A percentile compares a stretch with the other conserved stretches of the same genome.
Conservation (phyloP, 345 rosid species). For the Xanthoceras sorbifolium region DNA sequence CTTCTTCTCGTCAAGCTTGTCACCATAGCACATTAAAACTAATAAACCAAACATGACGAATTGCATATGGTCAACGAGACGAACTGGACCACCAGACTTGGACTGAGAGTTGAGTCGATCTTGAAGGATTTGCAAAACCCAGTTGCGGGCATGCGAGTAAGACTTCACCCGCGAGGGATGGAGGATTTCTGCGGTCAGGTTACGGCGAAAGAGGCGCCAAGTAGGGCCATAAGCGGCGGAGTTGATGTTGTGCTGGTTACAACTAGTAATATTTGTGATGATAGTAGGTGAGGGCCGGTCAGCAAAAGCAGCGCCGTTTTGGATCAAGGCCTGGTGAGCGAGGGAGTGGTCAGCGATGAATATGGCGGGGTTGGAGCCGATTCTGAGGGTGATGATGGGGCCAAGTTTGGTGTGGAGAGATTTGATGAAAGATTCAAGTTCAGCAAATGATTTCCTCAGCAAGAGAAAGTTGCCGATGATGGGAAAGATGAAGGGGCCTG, state of each 20-base stretch:
- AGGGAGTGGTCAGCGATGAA: conserved; percentile 43
- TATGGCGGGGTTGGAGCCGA: conserved; percentile 37
- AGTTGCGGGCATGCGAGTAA: conserved; percentile 37
- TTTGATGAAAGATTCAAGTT: conserved; percentile 20
- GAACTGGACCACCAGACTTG: conserved; percentile 15
- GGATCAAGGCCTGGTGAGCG: conserved; percentile 49
- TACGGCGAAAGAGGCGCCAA: conserved; percentile 50
- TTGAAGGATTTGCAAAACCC: conserved; percentile 42
- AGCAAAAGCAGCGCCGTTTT: conserved; percentile 41
- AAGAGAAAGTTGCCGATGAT: conserved; percentile 19
- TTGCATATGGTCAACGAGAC: conserved; percentile 27
- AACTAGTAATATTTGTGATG: conserved; percentile 13
- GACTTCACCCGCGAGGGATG: conserved; percentile 31
- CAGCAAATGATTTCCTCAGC: neutral
- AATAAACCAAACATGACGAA: conserved; percentile 39
- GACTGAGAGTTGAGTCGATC: neutral
- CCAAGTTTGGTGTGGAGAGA: conserved; percentile 35
- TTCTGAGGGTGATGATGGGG: conserved; percentile 41
- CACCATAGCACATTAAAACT: conserved; percentile 44
- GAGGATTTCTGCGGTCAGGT: conserved; percentile 49
- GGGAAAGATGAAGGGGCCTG: conserved; percentile 31
- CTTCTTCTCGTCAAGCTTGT: conserved; percentile 36
- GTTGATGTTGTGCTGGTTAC: conserved; percentile 43
- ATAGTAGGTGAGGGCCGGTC: conserved; percentile 43
- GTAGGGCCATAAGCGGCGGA: conserved; percentile 45